Percentiles rank a stretch among this genome's conserved stretches.
Conservation (phyloP, 2,329 filamentous ascomycete genomes). For the Triangularia setosa region DNA sequence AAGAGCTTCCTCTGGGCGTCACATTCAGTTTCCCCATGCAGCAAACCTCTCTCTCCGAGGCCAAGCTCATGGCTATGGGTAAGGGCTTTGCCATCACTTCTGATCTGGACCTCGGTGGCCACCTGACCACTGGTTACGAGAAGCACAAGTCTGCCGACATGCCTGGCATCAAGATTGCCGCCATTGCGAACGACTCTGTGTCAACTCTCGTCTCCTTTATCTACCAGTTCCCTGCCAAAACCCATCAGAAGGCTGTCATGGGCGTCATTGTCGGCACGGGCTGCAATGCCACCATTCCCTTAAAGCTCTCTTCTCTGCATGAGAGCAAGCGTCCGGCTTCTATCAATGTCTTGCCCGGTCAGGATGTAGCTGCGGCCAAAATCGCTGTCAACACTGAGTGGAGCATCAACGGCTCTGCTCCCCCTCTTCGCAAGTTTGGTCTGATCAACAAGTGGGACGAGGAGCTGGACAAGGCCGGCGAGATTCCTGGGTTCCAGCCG, state of each 20-base stretch:
- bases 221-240: conserved; percentile 61
- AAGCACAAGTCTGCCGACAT: conserved; percentile 44
- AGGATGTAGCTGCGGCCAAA: conserved; percentile 50
- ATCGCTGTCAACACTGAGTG: conserved; percentile 81
- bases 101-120: conserved; percentile 56
- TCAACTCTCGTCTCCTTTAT: conserved; percentile 75
- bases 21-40: conserved; percentile 70
- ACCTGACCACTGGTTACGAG: conserved; percentile 57
- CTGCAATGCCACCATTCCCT: conserved; percentile 74
- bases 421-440: conserved; percentile 57
- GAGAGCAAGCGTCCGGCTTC: conserved; percentile 55
- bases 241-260: conserved; percentile 66
- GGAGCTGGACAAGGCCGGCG: conserved; percentile 61
- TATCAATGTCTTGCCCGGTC: conserved; percentile 46
- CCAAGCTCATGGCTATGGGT: conserved; percentile 64
- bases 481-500: conserved; percentile 72
- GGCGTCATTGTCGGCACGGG: conserved; percentile 79
- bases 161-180: conserved; percentile 65
- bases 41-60: conserved; percentile 59
- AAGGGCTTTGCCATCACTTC: conserved; percentile 64
- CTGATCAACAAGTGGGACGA: conserved; percentile 70
- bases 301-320: conserved; percentile 60
- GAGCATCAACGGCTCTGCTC: conserved; percentile 73
- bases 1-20: conserved; percentile 59
- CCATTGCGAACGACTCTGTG: conserved; percentile 79